Evolutionary conservation across 805 yeast species (phyloP).

Genomic region (Zygosaccharomyces rouxii): DNA sequence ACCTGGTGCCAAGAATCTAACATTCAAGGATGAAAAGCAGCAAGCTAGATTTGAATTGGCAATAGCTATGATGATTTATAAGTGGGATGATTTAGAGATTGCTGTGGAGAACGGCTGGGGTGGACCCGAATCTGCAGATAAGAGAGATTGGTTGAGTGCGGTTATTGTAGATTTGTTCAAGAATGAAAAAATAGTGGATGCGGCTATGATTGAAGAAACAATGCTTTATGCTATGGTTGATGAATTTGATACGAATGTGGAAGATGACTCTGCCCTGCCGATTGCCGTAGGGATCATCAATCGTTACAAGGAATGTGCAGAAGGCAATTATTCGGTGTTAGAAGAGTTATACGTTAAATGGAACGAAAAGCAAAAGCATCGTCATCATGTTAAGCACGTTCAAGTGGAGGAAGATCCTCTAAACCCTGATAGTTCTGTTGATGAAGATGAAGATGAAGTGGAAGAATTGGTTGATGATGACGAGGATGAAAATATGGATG

Average conservation of each 20-base stretch:
- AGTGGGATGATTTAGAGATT: conserved; percentile 81
- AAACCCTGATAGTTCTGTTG: conserved; percentile 51
- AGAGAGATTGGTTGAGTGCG: conserved; percentile 92
- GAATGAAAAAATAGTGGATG: conserved; percentile 60
- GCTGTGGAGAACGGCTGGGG: conserved; percentile 97
- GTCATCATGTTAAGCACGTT: conserved; percentile 32
- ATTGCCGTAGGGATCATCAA: conserved; percentile 65
- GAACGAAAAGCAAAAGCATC: conserved; percentile 47
- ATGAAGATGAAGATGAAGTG: conserved; percentile 39
- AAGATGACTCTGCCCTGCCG: conserved; percentile 79
- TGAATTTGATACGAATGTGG: conserved; percentile 85
- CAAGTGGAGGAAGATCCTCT: conserved; percentile 55
- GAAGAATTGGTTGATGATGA: conserved; percentile 20
- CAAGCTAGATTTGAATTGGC: conserved; percentile 91
- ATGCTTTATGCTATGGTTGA: conserved; percentile 87
- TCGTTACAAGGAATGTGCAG: conserved; percentile 59
- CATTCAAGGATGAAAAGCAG: conserved; percentile 54
- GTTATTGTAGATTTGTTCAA: conserved; percentile 73
- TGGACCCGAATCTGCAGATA: conserved; percentile 84
- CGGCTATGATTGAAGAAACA: conserved; percentile 77
- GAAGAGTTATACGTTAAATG: conserved; percentile 59
- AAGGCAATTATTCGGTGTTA: conserved; percentile 48
- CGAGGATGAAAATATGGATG: conserved; percentile 34
- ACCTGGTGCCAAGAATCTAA: conserved; percentile 38
- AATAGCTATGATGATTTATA: conserved; percentile 82